Base-by-base conservation (phyloP, 1,284 basidiomycete genomes). In the Volvariella volvacea region DNA sequence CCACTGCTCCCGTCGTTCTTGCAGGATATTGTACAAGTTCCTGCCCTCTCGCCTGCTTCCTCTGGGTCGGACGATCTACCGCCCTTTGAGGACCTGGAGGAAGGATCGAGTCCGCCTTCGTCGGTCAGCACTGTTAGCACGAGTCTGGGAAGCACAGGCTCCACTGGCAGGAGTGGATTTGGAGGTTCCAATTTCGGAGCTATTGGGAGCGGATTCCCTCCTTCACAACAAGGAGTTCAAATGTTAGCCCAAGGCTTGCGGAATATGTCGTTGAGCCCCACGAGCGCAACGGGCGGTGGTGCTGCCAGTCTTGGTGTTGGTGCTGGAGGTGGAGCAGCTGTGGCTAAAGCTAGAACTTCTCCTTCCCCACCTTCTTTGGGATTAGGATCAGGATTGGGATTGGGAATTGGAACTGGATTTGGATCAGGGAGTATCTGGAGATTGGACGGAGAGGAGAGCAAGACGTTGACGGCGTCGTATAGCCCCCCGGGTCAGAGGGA, bases 1-100 rank as follows among this genome's bases (percentile, higher is more conserved):
- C 76, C 71, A 14, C 67, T 86, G 31, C 67, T 88, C 10, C 84
- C 84, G 1, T 77, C 83, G 3, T 87, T 85, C 66, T 60, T 88
- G 47, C 80, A 83, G 55, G 80, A 86, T 48, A 80, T 86, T 28
- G 73, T 84, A 14, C 76, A 78, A 1, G 34, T 36, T 6, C 78
- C 80, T 22, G 74, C 78, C 6, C 44, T 58, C 14, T 60, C 79
- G 1, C 78, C 80, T 12, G 73, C 79, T 3, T 66, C 78, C 17
- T 70, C 76, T 3, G 78, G 79, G 1, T 81, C 78, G 2, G 75
- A 78, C 3, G 82, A 83, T 44, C 59, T 83, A 32, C 80, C 79
- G 2, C 79, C 78, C 1, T 65, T 77, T 25, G 80, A 83, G 53
- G 81, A 75, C 45, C 67, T 70, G 39, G 64, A 67, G 16, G 70